Evolutionary conservation across 2,329 filamentous ascomycete species (phyloP).

Genomic region (Aureobasidium sp.): DNA sequence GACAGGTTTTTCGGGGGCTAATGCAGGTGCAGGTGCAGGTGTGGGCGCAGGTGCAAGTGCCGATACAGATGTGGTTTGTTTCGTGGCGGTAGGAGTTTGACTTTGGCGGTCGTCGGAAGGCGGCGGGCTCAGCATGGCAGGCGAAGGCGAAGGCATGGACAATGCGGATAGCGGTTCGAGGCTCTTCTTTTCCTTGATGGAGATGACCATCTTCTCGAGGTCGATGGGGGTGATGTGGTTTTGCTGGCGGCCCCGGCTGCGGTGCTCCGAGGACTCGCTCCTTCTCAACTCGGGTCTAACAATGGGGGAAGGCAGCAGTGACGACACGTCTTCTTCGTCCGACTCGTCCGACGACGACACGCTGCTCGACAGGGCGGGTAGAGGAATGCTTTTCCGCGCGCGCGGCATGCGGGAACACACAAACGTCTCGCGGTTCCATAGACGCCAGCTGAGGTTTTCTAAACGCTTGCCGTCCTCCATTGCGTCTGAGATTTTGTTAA

Average conservation of each 20-base stretch:
- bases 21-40: not conserved
- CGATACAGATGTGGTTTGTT: conserved; percentile 15
- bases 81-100: conserved; percentile 13
- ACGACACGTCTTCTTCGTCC: conserved; percentile 36
- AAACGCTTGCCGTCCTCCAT: conserved; percentile 86
- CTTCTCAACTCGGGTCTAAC: conserved; percentile 56
- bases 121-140: not conserved
- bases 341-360: conserved; percentile 35
- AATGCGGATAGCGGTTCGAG: conserved; percentile 50
- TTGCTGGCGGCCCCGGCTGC: conserved; percentile 60
- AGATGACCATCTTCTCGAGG: conserved; percentile 87
- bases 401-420: conserved; percentile 18
- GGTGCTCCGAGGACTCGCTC: conserved; percentile 61
- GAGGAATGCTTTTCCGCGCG: conserved; percentile 21
- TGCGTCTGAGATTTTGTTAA: conserved; percentile 87
- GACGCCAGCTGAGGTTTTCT: conserved; percentile 91
- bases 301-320: conserved; percentile 37
- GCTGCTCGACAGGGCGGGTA: conserved; percentile 41
- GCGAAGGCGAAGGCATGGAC: conserved; percentile 21
- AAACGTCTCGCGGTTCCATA: conserved; percentile 78
- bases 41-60: conserved; percentile 19
- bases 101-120: conserved; percentile 2
- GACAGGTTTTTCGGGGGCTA: conserved; percentile 19
- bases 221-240: conserved; percentile 89
- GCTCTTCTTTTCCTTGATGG: conserved; percentile 75